Evolutionary conservation across 768 basidiomycete species (phyloP).

Genomic region (Clathrus columnatus): DNA sequence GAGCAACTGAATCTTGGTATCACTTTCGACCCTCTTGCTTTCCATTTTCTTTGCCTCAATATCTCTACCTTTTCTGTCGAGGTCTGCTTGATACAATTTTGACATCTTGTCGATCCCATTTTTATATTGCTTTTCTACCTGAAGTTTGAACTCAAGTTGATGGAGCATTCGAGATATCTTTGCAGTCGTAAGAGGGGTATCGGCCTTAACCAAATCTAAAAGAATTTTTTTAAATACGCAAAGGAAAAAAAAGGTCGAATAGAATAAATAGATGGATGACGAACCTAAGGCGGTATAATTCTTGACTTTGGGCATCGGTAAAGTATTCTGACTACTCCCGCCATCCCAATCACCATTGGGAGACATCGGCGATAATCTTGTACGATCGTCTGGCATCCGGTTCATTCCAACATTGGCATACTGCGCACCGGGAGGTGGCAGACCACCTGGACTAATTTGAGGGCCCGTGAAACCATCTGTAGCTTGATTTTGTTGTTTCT

Average conservation of each 20-base stretch:
- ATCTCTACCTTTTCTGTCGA: conserved; percentile 94
- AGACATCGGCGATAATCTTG: background rate
- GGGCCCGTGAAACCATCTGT: background rate
- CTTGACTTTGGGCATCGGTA: conserved; percentile 39
- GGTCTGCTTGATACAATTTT: conserved; percentile 90
- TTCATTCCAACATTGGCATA: background rate
- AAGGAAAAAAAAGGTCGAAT: background rate
- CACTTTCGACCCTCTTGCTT: conserved; percentile 88
- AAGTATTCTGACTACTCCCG: background rate
- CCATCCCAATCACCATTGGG: conserved; percentile 5
- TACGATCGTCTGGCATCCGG: background rate
- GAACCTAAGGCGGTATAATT: conserved; percentile 62
- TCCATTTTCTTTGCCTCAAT: conserved; percentile 91
- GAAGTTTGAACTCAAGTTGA: conserved; percentile 98
- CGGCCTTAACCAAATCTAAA: conserved; percentile 88
- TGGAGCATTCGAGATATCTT: conserved; percentile 98
- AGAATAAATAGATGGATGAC: conserved; percentile 1
- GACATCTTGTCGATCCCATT: conserved; percentile 99
- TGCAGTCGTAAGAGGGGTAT: conserved; percentile 90
- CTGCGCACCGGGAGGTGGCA: background rate
- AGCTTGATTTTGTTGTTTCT: conserved; percentile 43
- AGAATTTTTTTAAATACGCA: background rate
- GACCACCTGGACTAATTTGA: background rate
- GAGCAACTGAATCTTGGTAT: conserved; percentile 91
- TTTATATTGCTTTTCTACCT: conserved; percentile 97